Base-by-base conservation (phyloP, 768 basidiomycete genomes). In the Suillus variegatus region DNA sequence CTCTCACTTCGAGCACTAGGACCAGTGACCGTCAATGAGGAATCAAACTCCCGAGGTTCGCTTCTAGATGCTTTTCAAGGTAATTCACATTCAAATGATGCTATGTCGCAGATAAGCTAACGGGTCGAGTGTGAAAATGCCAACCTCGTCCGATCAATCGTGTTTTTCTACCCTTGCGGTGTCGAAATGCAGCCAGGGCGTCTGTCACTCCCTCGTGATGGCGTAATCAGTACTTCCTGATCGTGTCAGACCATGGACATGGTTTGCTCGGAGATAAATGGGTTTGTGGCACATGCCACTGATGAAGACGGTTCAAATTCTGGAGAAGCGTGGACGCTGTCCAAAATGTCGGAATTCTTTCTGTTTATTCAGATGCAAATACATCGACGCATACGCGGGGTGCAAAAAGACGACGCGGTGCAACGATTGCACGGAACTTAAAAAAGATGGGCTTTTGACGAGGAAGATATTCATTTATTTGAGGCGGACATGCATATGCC, bases 401-500 rank as follows among this genome's bases (percentile, higher is more conserved):
- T 38, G 36, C 3, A 38, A 38, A 36, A 36, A 36, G 9, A 36
- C 67, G 56, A 67, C 70, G 52, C 20, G 66, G 55, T 74, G 74
- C 60, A 63, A 74, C 4, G 73, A 74, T 49, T 73, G 73, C 47
- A 51, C 35, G 8, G 72, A 74, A 61, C 43, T 18, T 44, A 68
- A 73, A 13, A 0, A 44, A 44, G 18, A 44, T 44, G 8, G 0
- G 43, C 43, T 7, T 20, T 8, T 20, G 18, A 75, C 35, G 61
- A 68, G 18, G 8, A 44, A 14, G 40, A 13, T 4, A 40, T 40
- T 13, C 40, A 40, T 40, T 40, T 14, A 12, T 40, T 13, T 40
- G 40, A 13, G 40, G 40, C 14, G 40, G 40, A 40, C 40, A 40
- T 6, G 5, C 40, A 40, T 40, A 14, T 14, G 13, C 40, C 40